A percentile compares a stretch with the other conserved stretches of the same genome.
phyloP scores from a whole-genome alignment of 176 grass and related monocot species.

The Musa schizocarpa region DNA sequence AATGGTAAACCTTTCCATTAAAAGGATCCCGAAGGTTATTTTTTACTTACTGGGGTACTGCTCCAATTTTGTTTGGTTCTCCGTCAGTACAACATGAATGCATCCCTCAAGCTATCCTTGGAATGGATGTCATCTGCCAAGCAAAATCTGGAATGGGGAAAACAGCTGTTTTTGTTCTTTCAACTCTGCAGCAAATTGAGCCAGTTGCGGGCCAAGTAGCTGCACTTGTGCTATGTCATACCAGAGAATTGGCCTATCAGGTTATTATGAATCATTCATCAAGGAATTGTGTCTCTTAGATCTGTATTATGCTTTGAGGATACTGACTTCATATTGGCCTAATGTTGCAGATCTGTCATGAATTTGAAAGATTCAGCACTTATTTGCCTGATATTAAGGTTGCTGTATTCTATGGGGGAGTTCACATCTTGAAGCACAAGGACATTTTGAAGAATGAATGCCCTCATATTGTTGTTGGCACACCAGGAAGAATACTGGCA shows the following conservation, averaged over 20 bases:
- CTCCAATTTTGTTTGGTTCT: conserved; percentile 93
- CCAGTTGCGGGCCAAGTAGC: conserved; percentile 78
- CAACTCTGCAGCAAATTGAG: conserved; percentile 89
- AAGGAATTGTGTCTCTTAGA: background rate
- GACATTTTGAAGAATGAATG: conserved; percentile 98
- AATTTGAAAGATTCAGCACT: conserved; percentile 99
- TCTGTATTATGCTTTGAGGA: background rate
- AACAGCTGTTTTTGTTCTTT: conserved; percentile 95
- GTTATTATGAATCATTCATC: conserved; percentile 14
- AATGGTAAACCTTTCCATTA: conserved; percentile 89
- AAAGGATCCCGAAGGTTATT: conserved; percentile 60
- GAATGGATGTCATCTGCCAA: conserved; percentile 99
- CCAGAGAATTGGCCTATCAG: conserved; percentile 90
- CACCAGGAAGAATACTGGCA: conserved; percentile 47
- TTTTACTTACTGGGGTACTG: conserved; percentile 83
- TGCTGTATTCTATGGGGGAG: conserved; percentile 96
- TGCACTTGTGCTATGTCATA: conserved; percentile 89
- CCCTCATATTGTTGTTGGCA: conserved; percentile 93
- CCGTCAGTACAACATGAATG: conserved; percentile 99
- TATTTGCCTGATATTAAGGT: conserved; percentile 81
- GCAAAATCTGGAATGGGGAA: conserved; percentile 99
- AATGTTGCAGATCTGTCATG: conserved; percentile 69
- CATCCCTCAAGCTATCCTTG: conserved; percentile 98
- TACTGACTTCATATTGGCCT: background rate
- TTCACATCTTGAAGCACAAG: conserved; percentile 86